phyloP scores from a whole-genome alignment of 768 basidiomycete genomes.

The Cyathus striatus region DNA sequence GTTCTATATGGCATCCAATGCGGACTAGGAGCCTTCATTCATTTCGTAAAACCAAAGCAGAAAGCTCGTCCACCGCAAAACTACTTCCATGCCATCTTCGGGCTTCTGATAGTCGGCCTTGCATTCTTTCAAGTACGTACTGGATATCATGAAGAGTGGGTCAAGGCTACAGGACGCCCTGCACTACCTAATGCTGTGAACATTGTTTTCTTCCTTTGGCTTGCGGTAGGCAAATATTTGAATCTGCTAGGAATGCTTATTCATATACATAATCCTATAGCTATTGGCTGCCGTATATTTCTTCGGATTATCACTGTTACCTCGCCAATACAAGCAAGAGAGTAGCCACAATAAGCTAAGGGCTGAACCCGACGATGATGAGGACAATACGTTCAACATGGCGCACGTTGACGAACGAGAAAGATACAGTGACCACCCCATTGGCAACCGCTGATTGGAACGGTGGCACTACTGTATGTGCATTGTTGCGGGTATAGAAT shows the following conservation, averaged over 20 bases:
- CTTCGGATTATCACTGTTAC: slow-evolving; percentile 36
- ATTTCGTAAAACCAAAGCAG: slow-evolving; percentile 42
- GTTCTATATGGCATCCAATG: slow-evolving; percentile 46
- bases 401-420: no score
- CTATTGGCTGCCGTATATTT: slow-evolving; percentile 39
- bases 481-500: no score
- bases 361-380: neutral
- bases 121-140: slow-evolving; percentile 44
- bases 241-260: neutral
- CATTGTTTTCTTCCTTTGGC: slow-evolving; percentile 43
- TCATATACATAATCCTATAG: slow-evolving; percentile 15
- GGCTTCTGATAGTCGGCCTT: slow-evolving; percentile 43
- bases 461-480: no score
- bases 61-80: slow-evolving; percentile 40
- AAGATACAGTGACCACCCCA: no score
- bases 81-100: slow-evolving; percentile 52
- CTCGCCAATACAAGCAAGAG: slow-evolving; percentile 44
- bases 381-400: neutral
- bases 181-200: slow-evolving; percentile 27
- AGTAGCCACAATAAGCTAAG: slow-evolving; percentile 14
- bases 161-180: slow-evolving; percentile 34
- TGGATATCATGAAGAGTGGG: slow-evolving; percentile 49
- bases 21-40: slow-evolving; percentile 45
- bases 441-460: no score
- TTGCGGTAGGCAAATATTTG: slow-evolving; percentile 30